Evolutionary conservation across 768 basidiomycete species (phyloP).

Genomic region (Melanogaster broomeanus): DNA sequence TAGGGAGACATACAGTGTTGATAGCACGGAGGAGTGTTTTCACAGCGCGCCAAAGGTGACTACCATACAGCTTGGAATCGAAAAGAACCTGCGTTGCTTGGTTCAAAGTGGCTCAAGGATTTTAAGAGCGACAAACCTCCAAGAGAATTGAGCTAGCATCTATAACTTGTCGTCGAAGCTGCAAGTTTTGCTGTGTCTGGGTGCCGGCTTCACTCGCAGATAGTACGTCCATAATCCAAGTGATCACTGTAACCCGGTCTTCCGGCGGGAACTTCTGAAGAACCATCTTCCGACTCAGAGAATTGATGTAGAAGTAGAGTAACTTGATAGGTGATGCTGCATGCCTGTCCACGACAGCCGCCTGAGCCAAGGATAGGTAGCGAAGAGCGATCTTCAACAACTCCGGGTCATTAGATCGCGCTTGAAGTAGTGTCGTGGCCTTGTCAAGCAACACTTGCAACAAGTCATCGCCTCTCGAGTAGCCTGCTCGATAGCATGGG

Average conservation of each 20-base stretch:
- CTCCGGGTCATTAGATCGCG: conserved; percentile 28
- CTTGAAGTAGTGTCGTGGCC: conserved; percentile 35
- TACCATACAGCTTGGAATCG: conserved; percentile 25
- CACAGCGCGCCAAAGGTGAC: conserved; percentile 25
- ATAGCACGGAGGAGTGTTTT: conserved; percentile 21
- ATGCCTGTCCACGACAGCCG: conserved; percentile 42
- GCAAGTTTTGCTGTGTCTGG: conserved; percentile 28
- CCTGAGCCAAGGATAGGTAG: conserved; percentile 49
- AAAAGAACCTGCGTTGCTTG: conserved; percentile 15
- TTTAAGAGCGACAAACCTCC: conserved; percentile 34
- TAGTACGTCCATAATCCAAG: conserved; percentile 46
- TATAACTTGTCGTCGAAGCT: conserved; percentile 47
- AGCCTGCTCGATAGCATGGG: conserved; percentile 41
- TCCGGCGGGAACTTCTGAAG: conserved; percentile 46
- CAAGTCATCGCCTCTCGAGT: conserved; percentile 39
- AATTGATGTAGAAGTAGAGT: conserved; percentile 52
- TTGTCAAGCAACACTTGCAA: conserved; percentile 42
- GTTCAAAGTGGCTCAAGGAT: conserved; percentile 2
- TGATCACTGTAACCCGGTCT: conserved; percentile 48
- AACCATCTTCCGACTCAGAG: conserved; percentile 45
- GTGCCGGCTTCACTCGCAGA: conserved; percentile 36
- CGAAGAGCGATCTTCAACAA: conserved; percentile 40
- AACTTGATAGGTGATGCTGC: conserved; percentile 46
- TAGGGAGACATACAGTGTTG: conserved; percentile 24
- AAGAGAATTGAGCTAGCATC: conserved; percentile 53